These are phyloP conservation scores for Penicillium sp. DNA, from an alignment of 2,329 filamentous ascomycete genomes.

Conservation along the genomic window DNA sequence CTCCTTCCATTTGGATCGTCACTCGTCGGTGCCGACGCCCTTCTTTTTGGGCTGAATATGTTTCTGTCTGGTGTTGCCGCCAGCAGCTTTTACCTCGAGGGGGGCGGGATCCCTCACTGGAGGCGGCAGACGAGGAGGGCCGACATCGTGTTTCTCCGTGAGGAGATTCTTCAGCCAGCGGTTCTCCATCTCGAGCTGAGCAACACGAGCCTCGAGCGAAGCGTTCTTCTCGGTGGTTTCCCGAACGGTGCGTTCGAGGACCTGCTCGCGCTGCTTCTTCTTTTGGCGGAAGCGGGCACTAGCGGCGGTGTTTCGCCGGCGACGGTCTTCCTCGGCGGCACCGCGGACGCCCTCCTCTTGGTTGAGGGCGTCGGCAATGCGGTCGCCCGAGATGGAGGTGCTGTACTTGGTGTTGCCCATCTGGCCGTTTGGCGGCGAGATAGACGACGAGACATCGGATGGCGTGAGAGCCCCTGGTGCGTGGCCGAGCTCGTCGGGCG, in stretches of 20 bases:
- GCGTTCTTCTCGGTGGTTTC: constrained; percentile 78
- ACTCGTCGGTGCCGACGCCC: constrained; percentile 36
- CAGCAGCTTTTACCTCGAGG: constrained; percentile 21
- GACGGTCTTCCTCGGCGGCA: constrained; percentile 84
- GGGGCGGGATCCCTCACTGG: constrained; percentile 23
- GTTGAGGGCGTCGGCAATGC: constrained; percentile 48
- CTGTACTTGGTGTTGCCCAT: constrained; percentile 42
- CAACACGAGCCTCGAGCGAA: constrained; percentile 67
- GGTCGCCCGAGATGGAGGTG: constrained; percentile 38
- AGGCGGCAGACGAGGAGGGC: constrained; percentile 23
- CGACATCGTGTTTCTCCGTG: constrained; percentile 68
- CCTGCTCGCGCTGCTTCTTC: constrained; percentile 93
- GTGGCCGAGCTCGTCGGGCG: constrained; percentile 37
- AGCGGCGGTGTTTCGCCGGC: constrained; percentile 81
- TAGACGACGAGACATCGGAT: constrained; percentile 43
- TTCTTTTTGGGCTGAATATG: constrained; percentile 42
- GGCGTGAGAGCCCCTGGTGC: constrained; percentile 37
- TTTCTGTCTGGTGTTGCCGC: constrained; percentile 30
- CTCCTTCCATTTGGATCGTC: constrained; percentile 16
- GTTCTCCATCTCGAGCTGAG: constrained; percentile 77
- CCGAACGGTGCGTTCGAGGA: constrained; percentile 74
- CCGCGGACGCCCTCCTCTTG: constrained; percentile 68
- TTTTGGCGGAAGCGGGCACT: constrained; percentile 87
- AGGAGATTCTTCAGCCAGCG: constrained; percentile 77
- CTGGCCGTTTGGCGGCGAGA: constrained; percentile 40